phyloP scores from a whole-genome alignment of 2,329 filamentous ascomycete species.

The Penicillium sp. region DNA sequence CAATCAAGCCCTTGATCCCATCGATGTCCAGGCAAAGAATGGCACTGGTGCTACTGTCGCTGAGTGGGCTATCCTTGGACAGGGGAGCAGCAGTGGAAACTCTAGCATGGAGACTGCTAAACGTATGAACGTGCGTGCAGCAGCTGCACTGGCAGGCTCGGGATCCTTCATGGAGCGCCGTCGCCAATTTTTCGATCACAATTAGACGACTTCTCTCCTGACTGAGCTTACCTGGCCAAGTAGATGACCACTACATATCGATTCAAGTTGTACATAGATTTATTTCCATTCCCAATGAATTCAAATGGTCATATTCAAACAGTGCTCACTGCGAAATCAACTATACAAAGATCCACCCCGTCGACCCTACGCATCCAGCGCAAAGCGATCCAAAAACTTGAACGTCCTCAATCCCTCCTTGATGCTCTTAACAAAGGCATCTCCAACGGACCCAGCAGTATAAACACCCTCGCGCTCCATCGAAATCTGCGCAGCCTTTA shows the following conservation, averaged over 20 bases:
- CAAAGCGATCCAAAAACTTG: conserved; percentile 68
- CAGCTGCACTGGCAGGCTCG: conserved; percentile 6
- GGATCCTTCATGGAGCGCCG: conserved; percentile 16
- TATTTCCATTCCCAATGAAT: not conserved
- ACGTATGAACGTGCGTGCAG: conserved; percentile 21
- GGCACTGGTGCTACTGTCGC: conserved; percentile 52
- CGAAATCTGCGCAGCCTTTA: conserved; percentile 52
- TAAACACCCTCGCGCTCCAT: conserved; percentile 41
- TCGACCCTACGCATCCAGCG: conserved; percentile 51
- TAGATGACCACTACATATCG: too few relatives aligned
- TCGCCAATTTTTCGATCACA: not conserved
- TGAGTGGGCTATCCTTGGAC: conserved; percentile 51
- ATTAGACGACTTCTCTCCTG: not conserved
- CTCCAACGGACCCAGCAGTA: conserved; percentile 34
- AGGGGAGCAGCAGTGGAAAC: not conserved
- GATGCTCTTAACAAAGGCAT: conserved; percentile 51
- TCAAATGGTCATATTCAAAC: not conserved
- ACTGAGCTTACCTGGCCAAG: conserved; percentile 4
- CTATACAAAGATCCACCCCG: not conserved
- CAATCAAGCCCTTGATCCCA: conserved; percentile 43
- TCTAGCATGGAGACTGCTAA: conserved; percentile 3
- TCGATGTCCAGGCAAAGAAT: conserved; percentile 35
- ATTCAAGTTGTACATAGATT: not conserved
- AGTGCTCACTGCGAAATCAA: not conserved
- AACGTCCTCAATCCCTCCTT: conserved; percentile 65